Percentiles rank a stretch among this genome's conserved stretches.
phyloP scores from a whole-genome alignment of 1,284 basidiomycete species.

The Trametes sp. region DNA sequence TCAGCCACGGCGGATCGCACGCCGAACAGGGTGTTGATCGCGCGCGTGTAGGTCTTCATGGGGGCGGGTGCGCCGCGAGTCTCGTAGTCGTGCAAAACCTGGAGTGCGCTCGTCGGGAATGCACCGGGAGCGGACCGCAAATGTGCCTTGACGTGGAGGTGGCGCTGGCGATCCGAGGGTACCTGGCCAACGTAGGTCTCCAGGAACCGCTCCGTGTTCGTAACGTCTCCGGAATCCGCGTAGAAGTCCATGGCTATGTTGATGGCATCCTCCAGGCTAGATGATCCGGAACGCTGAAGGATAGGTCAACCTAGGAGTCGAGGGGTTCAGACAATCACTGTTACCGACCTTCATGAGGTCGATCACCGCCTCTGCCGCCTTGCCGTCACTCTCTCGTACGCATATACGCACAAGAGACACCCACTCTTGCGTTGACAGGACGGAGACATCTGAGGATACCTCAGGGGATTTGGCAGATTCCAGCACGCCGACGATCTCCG shows the following conservation, averaged over 20 bases:
- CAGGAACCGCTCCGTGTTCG: conserved; percentile 55
- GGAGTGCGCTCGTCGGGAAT: conserved; percentile 64
- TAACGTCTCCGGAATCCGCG: conserved; percentile 55
- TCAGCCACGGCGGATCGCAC: conserved; percentile 54
- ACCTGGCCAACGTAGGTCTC: conserved; percentile 43
- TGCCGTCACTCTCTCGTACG: conserved; percentile 44
- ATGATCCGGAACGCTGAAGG: conserved; percentile 48
- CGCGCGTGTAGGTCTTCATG: conserved; percentile 68
- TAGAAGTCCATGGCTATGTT: conserved; percentile 58
- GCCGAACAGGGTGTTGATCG: conserved; percentile 69
- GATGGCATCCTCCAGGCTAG: conserved; percentile 47
- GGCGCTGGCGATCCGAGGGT: conserved; percentile 64
- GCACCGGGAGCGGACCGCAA: conserved; percentile 50
- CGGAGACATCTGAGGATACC: background rate
- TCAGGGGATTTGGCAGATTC: conserved; percentile 2
- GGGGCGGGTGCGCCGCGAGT: conserved; percentile 62
- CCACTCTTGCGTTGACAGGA: conserved; percentile 60
- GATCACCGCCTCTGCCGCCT: conserved; percentile 46
- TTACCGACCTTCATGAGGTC: conserved; percentile 61
- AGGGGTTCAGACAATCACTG: no score
- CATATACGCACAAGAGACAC: conserved; percentile 52
- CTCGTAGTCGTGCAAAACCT: conserved; percentile 73
- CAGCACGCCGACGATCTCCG: conserved; percentile 26
- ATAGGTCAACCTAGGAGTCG: background rate
- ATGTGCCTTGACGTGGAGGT: conserved; percentile 73